phyloP scores from a whole-genome alignment of 768 basidiomycete species.

The Hirschioporus abietinus region DNA sequence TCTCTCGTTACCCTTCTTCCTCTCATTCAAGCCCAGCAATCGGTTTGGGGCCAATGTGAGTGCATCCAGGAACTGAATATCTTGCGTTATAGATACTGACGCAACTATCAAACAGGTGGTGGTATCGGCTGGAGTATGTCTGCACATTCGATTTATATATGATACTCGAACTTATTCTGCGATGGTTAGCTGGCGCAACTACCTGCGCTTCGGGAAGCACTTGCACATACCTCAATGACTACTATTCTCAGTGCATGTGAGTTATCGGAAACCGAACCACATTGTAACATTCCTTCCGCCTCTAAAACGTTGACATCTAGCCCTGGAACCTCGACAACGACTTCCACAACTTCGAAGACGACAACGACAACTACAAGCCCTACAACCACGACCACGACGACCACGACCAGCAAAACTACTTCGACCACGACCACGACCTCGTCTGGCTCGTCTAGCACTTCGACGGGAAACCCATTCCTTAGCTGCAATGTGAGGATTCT shows the following conservation, averaged over 20 bases:
- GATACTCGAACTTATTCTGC: constrained; percentile 3
- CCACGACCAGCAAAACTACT: not conserved
- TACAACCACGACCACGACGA: constrained; percentile 13
- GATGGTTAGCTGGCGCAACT: constrained; percentile 24
- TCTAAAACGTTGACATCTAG: constrained; percentile 12
- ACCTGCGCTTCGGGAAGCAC: constrained; percentile 27
- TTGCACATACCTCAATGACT: constrained; percentile 26
- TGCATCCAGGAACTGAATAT: not conserved
- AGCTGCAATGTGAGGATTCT: constrained; percentile 36
- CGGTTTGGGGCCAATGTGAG: constrained; percentile 44
- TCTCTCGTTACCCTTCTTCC: constrained; percentile 39
- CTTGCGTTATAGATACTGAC: not conserved
- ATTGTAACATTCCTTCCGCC: not conserved
- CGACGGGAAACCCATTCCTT: constrained; percentile 47
- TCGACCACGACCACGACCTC: constrained; percentile 23
- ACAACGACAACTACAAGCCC: constrained; percentile 11
- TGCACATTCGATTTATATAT: not conserved
- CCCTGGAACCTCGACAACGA: constrained; percentile 12
- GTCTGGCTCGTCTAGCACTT: constrained; percentile 28
- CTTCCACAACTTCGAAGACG: constrained; percentile 10
- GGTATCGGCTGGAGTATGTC: constrained; percentile 46
- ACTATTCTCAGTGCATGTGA: constrained; percentile 31
- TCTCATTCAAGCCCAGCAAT: constrained; percentile 37
- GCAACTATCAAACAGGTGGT: constrained; percentile 21
- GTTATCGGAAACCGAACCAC: constrained; percentile 13